These are phyloP conservation scores for Entomophthora muscae DNA, from an alignment of 371 early-diverging fungal genomes.

Conservation along the genomic window DNA sequence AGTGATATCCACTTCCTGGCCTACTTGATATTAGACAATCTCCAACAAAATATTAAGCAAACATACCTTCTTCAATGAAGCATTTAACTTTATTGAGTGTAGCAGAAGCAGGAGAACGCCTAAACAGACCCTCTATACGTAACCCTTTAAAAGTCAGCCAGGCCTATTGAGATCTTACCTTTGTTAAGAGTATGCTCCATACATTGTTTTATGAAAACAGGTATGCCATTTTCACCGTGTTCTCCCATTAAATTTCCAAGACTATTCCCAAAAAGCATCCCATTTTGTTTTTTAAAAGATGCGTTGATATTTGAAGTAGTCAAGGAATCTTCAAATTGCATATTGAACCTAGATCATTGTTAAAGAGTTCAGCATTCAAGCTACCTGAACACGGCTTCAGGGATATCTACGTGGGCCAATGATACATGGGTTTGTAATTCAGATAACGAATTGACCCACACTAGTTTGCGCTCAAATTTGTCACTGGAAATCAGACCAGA, in stretches of 20 bases:
- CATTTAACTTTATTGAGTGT: not conserved
- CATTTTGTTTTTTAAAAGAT: not conserved
- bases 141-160: not conserved
- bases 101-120: not conserved
- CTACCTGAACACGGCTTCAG: not conserved
- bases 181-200: slow-evolving; percentile 22
- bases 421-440: not conserved
- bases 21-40: not conserved
- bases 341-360: not conserved
- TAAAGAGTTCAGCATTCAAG: not conserved
- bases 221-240: slow-evolving; percentile 31
- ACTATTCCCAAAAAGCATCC: slow-evolving; percentile 29
- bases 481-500: not conserved
- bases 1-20: not conserved
- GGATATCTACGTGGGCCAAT: not conserved
- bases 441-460: not conserved
- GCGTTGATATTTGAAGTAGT: not conserved
- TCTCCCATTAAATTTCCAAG: slow-evolving; percentile 45
- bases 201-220: slow-evolving; percentile 36
- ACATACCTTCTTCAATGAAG: not conserved
- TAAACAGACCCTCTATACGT: not conserved
- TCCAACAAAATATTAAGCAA: too few species aligned
- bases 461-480: not conserved
- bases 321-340: not conserved
- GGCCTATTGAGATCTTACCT: slow-evolving; percentile 14